Base-by-base conservation (phyloP, 805 yeast genomes). In the Candida dendrica region DNA sequence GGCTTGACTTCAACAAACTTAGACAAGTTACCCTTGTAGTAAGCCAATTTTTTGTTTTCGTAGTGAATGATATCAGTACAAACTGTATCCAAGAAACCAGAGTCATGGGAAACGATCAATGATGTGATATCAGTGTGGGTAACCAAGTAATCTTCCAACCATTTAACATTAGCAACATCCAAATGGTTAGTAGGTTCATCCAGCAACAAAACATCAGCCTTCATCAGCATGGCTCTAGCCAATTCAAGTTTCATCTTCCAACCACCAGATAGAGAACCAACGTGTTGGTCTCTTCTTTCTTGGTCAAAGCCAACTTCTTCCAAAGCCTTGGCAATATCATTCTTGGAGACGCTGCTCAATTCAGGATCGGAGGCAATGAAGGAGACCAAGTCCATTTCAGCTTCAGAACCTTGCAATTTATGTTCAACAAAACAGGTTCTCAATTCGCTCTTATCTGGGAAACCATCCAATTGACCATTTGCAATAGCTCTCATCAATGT, bases 181-280 rank as follows among this genome's bases (percentile, higher is more conserved):
- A 91, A 79, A 71, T 91, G 98, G 70, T 91, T 91, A 50, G 98
- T 91, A 64, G 98, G 98, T 77, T 91, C 98, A 68, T 91, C 98
- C 59, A 91, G 75, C 53, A 91, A 72, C 57, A 91, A 75, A 42
- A 91, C 90, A 67, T 91, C 98, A 30, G 98, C 98, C 65, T 82
- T 88, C 88, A 89, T 86, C 53, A 91, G 72, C 96, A 91, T 90
- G 31, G 98, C 98, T 70, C 97, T 83, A n/a, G 98, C 98, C 58
- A 91, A 74, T 68, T 90, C 98, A 53, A 91, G 76, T 69, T 91
- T 91, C 98, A 91, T 91, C 69, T 93, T 93, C 98, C 98, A 91
- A 65, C 98, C 98, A 66, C 98, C 98, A 36, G 96, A 87, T 45
- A 91, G 71, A 2, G 97, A 86, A 33, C 96, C 96, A 44, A 93